Base-by-base conservation (phyloP, 2,329 filamentous ascomycete genomes). In the Tolypocladium nubicola region DNA sequence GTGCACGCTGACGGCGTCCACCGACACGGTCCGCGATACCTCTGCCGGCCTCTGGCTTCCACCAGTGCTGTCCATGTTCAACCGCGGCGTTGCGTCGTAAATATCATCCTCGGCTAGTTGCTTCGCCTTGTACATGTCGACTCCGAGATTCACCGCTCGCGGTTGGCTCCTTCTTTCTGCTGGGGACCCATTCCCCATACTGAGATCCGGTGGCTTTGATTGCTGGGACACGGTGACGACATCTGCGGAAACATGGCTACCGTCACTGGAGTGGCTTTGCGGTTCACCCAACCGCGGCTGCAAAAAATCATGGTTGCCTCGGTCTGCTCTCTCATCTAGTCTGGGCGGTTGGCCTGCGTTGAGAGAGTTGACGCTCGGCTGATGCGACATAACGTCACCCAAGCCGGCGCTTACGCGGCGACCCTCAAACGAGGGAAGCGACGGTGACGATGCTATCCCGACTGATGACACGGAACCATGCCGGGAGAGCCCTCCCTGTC, bases 21-120 rank as follows among this genome's bases (percentile, higher is more conserved):
- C 16, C 13, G 60, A 59, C 19, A 54, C 26, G 16, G 23, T 19
- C 21, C 55, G 58, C 40, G 54, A 52, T 11, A 35, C 23, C 23
- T 38, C 49, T n/a, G 53, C 40, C 9, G 45, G 21, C 33, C 33
- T 30, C 4, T 21, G 11, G 14, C 39, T 45, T n/a, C 59, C 53
- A 6, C 33, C 43, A 5, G 47, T 23, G 23, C 23, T 52, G 16
- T 45, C 43, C 11, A 52, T 54, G 9, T 56, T 61, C 33, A 64
- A 53, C 30, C 62, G 60, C 3, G 72, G 71, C 30, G 66, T 68
- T 19, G 70, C 69, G 39, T 68, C 64, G 60, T 75, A 73, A 8
- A 75, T 61, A 56, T 73, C 67, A 9, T 71, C 68, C 23, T 66
- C 64, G 26, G 61, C 62, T 10, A 55, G 53, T 53, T 61, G 52